Percentiles rank a stretch among this genome's conserved stretches.
These are phyloP conservation scores for Aspergillus tubingensis DNA, from an alignment of 2,329 filamentous ascomycete genomes.

Conservation along the genomic window DNA sequence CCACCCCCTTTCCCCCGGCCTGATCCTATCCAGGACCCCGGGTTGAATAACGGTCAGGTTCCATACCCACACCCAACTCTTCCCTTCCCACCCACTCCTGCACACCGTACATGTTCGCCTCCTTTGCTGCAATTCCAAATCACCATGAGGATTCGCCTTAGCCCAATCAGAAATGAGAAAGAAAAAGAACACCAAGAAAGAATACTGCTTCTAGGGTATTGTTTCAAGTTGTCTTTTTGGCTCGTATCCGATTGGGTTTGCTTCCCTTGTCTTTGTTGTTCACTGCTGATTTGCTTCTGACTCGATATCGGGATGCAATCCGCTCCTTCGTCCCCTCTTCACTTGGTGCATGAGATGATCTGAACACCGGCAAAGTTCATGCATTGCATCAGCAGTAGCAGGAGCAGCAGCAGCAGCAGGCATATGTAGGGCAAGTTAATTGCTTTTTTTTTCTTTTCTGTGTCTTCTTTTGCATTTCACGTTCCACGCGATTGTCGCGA, in stretches of 20 bases:
- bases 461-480: neutral
- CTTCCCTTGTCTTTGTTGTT: slow-evolving; percentile 11
- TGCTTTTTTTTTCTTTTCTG: neutral
- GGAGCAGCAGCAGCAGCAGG: neutral
- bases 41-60: neutral
- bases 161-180: no score
- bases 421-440: slow-evolving; percentile 4
- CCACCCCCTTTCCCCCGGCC: neutral
- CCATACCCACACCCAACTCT: neutral
- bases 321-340: neutral
- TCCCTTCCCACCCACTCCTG: neutral
- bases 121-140: slow-evolving; percentile 1
- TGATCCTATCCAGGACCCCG: slow-evolving; percentile 7
- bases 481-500: slow-evolving; percentile 13
- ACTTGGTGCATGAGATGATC: slow-evolving; percentile 9
- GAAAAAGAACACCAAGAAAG: no score
- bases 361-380: slow-evolving; percentile 8
- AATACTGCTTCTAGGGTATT: neutral
- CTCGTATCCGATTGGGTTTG: slow-evolving; percentile 12
- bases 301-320: neutral
- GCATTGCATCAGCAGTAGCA: slow-evolving; percentile 5
- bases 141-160: neutral
- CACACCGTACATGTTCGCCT: slow-evolving; percentile 1
- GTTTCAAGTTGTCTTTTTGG: slow-evolving; percentile 5
- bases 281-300: slow-evolving; percentile 4